Evolutionary conservation across 2,329 filamentous ascomycete genomes (phyloP), one percentile per base, ranked within the genome.

Genomic region (Teratosphaeria gauchensis): DNA sequence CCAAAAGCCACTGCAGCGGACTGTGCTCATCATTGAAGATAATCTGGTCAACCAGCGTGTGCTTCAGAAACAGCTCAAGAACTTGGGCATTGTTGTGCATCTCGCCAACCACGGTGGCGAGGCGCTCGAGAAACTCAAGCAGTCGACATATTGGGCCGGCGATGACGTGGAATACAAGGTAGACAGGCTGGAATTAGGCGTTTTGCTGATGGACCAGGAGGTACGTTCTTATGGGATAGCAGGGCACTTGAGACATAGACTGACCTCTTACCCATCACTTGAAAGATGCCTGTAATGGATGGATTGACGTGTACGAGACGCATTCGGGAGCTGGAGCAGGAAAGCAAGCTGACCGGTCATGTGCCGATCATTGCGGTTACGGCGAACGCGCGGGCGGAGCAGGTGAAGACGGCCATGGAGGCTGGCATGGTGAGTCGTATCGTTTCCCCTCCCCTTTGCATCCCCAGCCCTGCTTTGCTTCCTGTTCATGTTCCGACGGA

Each of bases 351-450:
- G 55, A 77, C 80, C 19, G 75, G 78, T 55, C 87, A 89, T 66
- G 82, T 90, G n/a, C 86, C 87, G 2, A 88, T 90, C 64, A 88
- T 90, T 65, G 87, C 86, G n/a, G 87, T 89, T n/a, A 92, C 88
- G 42, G 89, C 89, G 1, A 92, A 92, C 72, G 88, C 87, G 42
- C 78, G 89, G 68, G 81, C 82, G 4, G 86, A 90, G 75, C 88
- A 92, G 72, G 86, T 90, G 60, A 80, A 82, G 64, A 84, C 81
- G 63, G 88, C 89, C 57, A 82, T 88, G 68, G 78, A 82, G 58
- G 86, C 87, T 24, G 88, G 88, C 42, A 90, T 92, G 76, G 86
- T 70, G 54, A 65, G 68, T 69, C 19, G 38, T 28, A 56, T 30
- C 11, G 3, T 42, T 48, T 48, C 21, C 42, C 16, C 19, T 21